These are phyloP conservation scores for Colletotrichum sp. DNA, from an alignment of 2,329 filamentous ascomycete species.

Conservation along the genomic window DNA sequence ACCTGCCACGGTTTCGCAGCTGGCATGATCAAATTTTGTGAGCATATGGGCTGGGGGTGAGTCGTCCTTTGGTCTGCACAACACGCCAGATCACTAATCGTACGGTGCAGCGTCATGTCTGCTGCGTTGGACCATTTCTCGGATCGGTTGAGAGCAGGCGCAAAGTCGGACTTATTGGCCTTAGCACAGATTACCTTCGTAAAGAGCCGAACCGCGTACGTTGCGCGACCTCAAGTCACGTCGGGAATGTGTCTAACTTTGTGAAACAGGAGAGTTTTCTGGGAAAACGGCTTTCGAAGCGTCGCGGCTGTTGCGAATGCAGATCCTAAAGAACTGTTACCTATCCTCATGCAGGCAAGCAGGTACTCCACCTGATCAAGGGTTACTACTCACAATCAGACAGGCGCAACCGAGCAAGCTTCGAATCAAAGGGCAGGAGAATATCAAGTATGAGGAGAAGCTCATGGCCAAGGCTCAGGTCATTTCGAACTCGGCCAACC, in stretches of 20 bases:
- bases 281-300: conserved; percentile 77
- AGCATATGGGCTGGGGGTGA: conserved; percentile 76
- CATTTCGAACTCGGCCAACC: conserved; percentile 72
- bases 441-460: conserved; percentile 67
- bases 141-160: conserved; percentile 75
- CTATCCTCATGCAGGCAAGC: conserved; percentile 72
- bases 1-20: conserved; percentile 81
- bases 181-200: conserved; percentile 76
- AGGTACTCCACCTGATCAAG: background rate
- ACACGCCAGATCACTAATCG: background rate
- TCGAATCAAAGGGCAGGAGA: conserved; percentile 59
- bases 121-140: conserved; percentile 78
- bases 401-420: conserved; percentile 72
- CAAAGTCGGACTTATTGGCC: conserved; percentile 72
- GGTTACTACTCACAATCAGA: background rate
- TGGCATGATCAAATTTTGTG: conserved; percentile 81
- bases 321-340: conserved; percentile 69
- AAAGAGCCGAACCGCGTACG: conserved; percentile 76
- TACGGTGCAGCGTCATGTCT: conserved; percentile 61
- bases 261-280: conserved; percentile 60
- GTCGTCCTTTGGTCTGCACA: conserved; percentile 24
- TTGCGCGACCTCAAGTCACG: background rate
- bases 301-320: conserved; percentile 73
- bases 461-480: conserved; percentile 69
- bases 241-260: conserved; percentile 5